A percentile compares a stretch with the other conserved stretches of the same genome.
phyloP scores from a whole-genome alignment of 129 eudicot genomes.

The Tanacetum coccineum region DNA sequence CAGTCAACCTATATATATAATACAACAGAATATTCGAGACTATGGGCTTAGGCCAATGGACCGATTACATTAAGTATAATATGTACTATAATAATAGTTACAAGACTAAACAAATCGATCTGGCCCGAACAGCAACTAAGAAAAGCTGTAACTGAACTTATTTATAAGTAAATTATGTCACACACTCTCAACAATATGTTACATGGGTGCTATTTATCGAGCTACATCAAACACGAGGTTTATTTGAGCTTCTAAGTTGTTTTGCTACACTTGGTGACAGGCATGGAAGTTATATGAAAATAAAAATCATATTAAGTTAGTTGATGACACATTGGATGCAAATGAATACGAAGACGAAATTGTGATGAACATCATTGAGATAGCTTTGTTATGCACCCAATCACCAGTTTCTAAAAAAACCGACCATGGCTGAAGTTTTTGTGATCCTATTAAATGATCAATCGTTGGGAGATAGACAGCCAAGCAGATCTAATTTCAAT shows the following conservation, averaged over 20 bases:
- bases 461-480: constrained; percentile 26
- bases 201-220: no score
- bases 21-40: no score
- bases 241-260: not conserved
- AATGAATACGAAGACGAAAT: constrained; percentile 39
- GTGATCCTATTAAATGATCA: constrained; percentile 46
- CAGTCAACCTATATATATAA: no score
- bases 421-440: constrained; percentile 66
- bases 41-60: no score
- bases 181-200: no score
- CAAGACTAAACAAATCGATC: not conserved
- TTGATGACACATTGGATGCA: constrained; percentile 21
- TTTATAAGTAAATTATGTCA: no score
- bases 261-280: not conserved
- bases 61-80: no score
- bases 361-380: constrained; percentile 54
- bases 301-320: not conserved
- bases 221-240: no score
- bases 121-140: no score
- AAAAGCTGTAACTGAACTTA: no score
- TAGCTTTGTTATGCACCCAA: constrained; percentile 72
- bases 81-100: no score
- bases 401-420: constrained; percentile 53
- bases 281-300: constrained; percentile 8
- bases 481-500: constrained; percentile 33